Percentiles rank a stretch among this genome's conserved stretches.
Evolutionary conservation across 495 filamentous ascomycete species (phyloP).

Genomic region (Hypoxylon cercidicola): DNA sequence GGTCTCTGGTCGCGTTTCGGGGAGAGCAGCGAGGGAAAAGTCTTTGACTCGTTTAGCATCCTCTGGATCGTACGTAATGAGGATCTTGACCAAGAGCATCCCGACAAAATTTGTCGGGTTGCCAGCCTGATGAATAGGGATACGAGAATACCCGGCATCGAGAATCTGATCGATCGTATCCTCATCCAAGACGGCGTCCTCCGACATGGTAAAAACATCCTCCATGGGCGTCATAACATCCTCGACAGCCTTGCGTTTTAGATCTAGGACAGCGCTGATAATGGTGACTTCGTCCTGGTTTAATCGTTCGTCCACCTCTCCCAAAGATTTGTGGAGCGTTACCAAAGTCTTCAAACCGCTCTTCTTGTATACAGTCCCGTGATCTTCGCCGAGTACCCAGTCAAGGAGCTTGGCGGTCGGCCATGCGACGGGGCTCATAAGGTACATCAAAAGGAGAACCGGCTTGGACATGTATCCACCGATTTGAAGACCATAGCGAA

Average conservation of each 20-base stretch:
- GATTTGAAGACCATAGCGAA: conserved; percentile 96
- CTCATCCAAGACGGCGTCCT: conserved; percentile 91
- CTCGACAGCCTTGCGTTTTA: conserved; percentile 95
- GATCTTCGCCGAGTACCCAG: conserved; percentile 86
- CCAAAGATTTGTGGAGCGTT: conserved; percentile 90
- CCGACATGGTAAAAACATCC: conserved; percentile 94
- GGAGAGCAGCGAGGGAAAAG: conserved; percentile 91
- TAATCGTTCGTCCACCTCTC: conserved; percentile 84
- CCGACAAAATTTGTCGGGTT: conserved; percentile 90
- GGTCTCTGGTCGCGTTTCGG: conserved; percentile 93
- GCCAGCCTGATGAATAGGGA: conserved; percentile 89
- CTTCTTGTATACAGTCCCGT: conserved; percentile 96
- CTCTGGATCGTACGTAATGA: conserved; percentile 98
- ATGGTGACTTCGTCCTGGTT: conserved; percentile 99
- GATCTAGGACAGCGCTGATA: conserved; percentile 93
- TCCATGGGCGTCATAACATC: conserved; percentile 98
- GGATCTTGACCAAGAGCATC: conserved; percentile 97
- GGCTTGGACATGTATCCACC: conserved; percentile 93
- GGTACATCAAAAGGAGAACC: conserved; percentile 89
- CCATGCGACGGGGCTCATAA: conserved; percentile 87
- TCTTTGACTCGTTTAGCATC: conserved; percentile 85
- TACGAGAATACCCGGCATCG: conserved; percentile 91
- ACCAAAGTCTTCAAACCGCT: conserved; percentile 83
- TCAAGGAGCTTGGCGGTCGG: conserved; percentile 92
- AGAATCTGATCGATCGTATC: conserved; percentile 91